Evolutionary conservation across 352 stramenopile species (phyloP), one percentile per base, ranked within the genome.

Genomic region (Elongisporangium anandrum): DNA sequence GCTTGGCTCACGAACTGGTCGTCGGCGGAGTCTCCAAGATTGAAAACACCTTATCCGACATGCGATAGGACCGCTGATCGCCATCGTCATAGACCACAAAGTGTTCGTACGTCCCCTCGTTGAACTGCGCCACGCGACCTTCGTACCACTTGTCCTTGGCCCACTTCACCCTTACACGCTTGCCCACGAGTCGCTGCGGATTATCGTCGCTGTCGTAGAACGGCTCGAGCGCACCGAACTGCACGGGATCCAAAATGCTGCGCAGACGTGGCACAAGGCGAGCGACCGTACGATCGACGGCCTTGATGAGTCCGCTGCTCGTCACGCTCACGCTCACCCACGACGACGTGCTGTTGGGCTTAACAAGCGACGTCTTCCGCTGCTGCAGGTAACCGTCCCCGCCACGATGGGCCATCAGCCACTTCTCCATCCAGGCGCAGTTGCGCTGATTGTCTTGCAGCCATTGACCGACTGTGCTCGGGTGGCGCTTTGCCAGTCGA

Each of bases 121-220:
- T 79, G 60, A 94, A 96, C 26, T 73, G 69, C 58, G 91, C 69
- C 12, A 96, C 85, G 26, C 54, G 57, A 13, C 87, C 87, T 69
- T 92, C 81, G 54, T 96, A 96, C 85, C 85, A 96, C 60, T 95
- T 94, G 58, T 96, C 85, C 50, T 93, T 92, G 20, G 85, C 85
- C 87, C 87, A 96, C 59, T 95, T 96, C 17, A 96, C 87, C 24
- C 81, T 79, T 48, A 96, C 83, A 7, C 84, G 85, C 56, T 90
- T 89, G 26, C 85, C 85, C 0, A 96, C 84, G 58, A 96, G 84
- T 2, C 81, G 81, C 61, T 75, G 63, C 22, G 87, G 87, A 41
- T 96, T 94, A 67, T 96, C 87, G 59, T 96, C 87, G 57, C 85
- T 95, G 57, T 95, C 86, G 67, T 96, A 96, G 49, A 94, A 92